Base-by-base conservation (phyloP, 2,329 filamentous ascomycete species). In the Pyricularia sp. region DNA sequence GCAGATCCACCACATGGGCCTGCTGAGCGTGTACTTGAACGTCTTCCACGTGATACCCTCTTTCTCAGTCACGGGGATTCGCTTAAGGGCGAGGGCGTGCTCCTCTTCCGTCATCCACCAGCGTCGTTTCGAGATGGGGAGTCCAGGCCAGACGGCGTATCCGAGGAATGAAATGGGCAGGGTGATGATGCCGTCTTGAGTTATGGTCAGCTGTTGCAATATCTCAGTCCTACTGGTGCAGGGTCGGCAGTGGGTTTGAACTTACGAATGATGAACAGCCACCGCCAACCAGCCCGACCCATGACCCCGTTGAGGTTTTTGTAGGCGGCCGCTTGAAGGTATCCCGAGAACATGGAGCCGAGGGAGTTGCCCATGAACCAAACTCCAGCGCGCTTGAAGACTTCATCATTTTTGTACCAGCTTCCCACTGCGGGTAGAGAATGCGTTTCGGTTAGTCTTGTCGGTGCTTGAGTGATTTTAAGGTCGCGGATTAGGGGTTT, bases 101-200 rank as follows among this genome's bases (percentile, higher is more conserved):
- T 81, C 77, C 0, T 74, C 70, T 14, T 76, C 72, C 0, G 71
- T 76, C 6, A 78, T 72, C 66, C 79, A 81, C 63, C 78, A 79
- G 0, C 81, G 81, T 11, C 73, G 74, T 1, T 75, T 77, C 14
- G 71, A 76, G 20, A 80, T 79, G 0, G 84, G 84, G 0, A 83
- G 78, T 30, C 85, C 83, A 0, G 84, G 84, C 70, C 86, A 85
- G 72, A 78, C 77, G 64, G 84, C 55, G 69, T 82, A 82, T 4
- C 85, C 84, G 61, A 83, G 84, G 5, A 85, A 66, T 1, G 84
- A 84, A 2, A 87, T 79, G 0, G 84, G 84, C 0, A 86, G 71
- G 0, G 66, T 70, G 69, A 74, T 66, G 68, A 72, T 64, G 69
- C 75, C 67, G 59, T 68, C 67, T 61, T 17, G 26, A 6, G 23